Evolutionary conservation across 176 grass and related monocot species (phyloP).

Genomic region (Phyllostachys edulis): DNA sequence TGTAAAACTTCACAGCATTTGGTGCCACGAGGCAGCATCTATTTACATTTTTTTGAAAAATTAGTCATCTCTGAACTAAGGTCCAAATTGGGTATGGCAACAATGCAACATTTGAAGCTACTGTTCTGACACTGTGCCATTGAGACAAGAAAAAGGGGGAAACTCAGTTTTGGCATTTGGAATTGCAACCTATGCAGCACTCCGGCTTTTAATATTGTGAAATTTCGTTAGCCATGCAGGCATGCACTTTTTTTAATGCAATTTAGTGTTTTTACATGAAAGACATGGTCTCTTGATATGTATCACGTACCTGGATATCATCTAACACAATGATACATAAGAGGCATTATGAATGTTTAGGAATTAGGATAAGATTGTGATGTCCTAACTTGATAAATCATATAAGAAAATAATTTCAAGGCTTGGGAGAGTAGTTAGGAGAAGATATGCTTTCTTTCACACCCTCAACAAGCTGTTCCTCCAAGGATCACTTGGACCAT

Average conservation of each 20-base stretch:
- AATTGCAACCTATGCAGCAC: not conserved
- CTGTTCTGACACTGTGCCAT: not conserved
- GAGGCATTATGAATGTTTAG: not conserved
- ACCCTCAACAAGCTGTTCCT: not conserved
- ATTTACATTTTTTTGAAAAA: constrained; percentile 7
- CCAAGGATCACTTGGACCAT: constrained; percentile 11
- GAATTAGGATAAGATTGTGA: not conserved
- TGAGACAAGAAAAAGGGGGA: too few species aligned
- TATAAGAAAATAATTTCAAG: not conserved
- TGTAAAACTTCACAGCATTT: not conserved
- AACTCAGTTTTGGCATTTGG: not conserved
- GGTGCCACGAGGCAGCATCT: not conserved
- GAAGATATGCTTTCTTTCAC: not conserved
- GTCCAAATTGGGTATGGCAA: not conserved
- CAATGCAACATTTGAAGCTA: not conserved
- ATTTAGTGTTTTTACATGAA: not conserved
- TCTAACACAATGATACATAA: not conserved
- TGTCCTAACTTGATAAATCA: not conserved
- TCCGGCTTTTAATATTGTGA: not conserved
- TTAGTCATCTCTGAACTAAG: not conserved
- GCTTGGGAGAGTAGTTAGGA: not conserved
- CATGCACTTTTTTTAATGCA: not conserved
- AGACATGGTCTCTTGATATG: not conserved
- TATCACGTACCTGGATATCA: not conserved
- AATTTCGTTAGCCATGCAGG: not conserved